Evolutionary conservation across 2,329 filamentous ascomycete species (phyloP), one percentile per base, ranked within the genome.

Genomic region (Aaosphaeria arxii): DNA sequence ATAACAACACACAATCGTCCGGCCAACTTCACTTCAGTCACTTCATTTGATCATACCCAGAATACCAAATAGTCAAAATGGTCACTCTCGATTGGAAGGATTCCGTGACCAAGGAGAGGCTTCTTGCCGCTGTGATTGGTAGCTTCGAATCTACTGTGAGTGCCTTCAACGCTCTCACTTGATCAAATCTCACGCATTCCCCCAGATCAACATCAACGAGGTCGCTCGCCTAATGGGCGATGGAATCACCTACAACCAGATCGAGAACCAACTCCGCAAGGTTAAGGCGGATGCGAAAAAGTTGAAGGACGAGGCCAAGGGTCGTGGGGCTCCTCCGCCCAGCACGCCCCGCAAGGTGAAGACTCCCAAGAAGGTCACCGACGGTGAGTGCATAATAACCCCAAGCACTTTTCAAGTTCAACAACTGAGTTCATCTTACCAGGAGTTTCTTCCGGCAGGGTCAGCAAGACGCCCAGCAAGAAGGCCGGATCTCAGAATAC

Each of bases 231-330:
- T 75, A 44, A 80, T 74, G 53, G 75, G 74, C 1, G 54, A 68
- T 6, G 73, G 70, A 1, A 73, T 74, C 1, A 78, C 73, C 0
- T 77, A 77, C 61, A 67, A 78, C 50, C 64, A 76, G 0, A 70
- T 81, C 28, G 73, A 80, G 50, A 68, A 69, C 40, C 71, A 69
- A 3, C 71, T 80, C 33, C 73, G 75, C 40, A 69, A 66, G 41
- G 72, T 71, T 50, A 77, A 76, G 42, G 71, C 71, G 42, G 43
- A 63, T 1, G 74, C 76, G 0, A 58, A 63, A 0, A 51, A 53
- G 0, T 62, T 78, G 11, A 55, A 53, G 30, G 48, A 36, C 1
- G 56, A 59, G 5, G 59, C 57, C 2, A 40, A 17, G 0, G 53
- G 36, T 3, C 46, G 11, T 13, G n/a, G 33, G 9, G 33, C 9